Base-by-base conservation (phyloP, 2,329 filamentous ascomycete species). In the Colletotrichum spaethianum region DNA sequence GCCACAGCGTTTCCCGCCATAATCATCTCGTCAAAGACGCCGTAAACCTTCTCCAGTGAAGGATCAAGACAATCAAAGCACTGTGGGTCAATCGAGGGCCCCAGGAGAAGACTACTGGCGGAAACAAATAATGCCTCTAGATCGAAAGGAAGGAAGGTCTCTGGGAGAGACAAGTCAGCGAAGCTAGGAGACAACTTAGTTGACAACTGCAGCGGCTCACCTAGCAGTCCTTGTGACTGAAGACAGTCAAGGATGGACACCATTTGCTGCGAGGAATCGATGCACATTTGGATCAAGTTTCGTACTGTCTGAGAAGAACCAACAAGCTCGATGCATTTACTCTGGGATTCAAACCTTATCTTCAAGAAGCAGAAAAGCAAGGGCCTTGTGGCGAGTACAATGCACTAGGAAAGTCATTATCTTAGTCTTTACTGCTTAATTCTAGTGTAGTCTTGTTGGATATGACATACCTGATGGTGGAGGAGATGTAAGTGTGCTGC, bases 121-220 rank as follows among this genome's bases (percentile, higher is more conserved):
- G 85, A 84, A 0, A 84, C 80, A 18, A 85, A 86, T 0, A 84
- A 76, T 0, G 83, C 79, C 52, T 87, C 85, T 0, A 86, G 79
- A 67, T 87, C 85, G 62, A 86, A 86, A 0, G 85, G 84, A 0
- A 88, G 80, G 70, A 87, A 87, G 0, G 82, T 84, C 76, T 87
- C 85, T 87, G 18, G 0, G 18, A 14, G 68, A 20, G 1, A 2
- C 12, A n/a, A 55, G 5, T 33, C 26, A 55, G 73, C 38, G 73
- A 40, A 4, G 33, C 31, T n/a, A 5, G 9, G 9, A 23, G 18
- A 8, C 5, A 26, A n/a, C 20, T n/a, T 4, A 12, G 23, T 0
- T 23, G 1, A 26, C 1, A 26, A 6, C 7, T 42, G 23, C 18
- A 20, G 28, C 6, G 12, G 56, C 75, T 75, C 78, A 87, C 86